These are phyloP conservation scores for Fusarium newnesense DNA, from an alignment of 2,329 filamentous ascomycete genomes.

Conservation along the genomic window DNA sequence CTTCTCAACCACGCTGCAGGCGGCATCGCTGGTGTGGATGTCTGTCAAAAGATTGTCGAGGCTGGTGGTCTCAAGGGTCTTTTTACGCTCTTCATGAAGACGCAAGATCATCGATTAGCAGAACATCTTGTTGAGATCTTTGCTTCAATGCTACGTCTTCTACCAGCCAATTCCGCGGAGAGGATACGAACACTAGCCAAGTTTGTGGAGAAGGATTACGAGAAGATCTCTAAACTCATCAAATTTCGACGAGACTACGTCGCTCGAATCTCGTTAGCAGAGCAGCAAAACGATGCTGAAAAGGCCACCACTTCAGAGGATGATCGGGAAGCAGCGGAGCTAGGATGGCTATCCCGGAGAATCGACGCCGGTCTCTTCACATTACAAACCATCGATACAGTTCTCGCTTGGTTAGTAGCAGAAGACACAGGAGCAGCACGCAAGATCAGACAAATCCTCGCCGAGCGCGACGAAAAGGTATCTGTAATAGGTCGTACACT, in stretches of 20 bases:
- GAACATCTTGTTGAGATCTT: slow-evolving; percentile 91
- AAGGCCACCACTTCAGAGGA: slow-evolving; percentile 26
- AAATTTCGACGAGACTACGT: slow-evolving; percentile 77
- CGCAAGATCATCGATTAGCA: slow-evolving; percentile 72
- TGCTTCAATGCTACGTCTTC: slow-evolving; percentile 78
- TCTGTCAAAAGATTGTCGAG: slow-evolving; percentile 82
- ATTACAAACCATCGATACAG: slow-evolving; percentile 83
- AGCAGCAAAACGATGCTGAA: slow-evolving; percentile 59
- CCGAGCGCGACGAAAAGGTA: slow-evolving; percentile 74
- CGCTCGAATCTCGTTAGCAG: slow-evolving; percentile 64
- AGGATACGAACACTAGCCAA: slow-evolving; percentile 90
- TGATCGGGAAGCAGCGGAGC: slow-evolving; percentile 63
- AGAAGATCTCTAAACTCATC: slow-evolving; percentile 80
- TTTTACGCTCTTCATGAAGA: slow-evolving; percentile 91
- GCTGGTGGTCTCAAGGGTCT: slow-evolving; percentile 84
- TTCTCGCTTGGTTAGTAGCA: slow-evolving; percentile 89
- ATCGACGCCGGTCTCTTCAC: slow-evolving; percentile 88
- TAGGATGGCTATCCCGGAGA: slow-evolving; percentile 78
- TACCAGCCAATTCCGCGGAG: slow-evolving; percentile 80
- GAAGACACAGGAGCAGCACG: slow-evolving; percentile 82
- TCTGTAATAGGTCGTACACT: slow-evolving; percentile 73
- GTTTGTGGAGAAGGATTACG: slow-evolving; percentile 94
- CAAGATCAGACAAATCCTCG: slow-evolving; percentile 72
- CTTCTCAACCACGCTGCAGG: slow-evolving; percentile 84
- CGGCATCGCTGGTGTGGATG: slow-evolving; percentile 59